Evolutionary conservation across 768 basidiomycete species (phyloP).

Genomic region (Hebeloma cylindrosporum): DNA sequence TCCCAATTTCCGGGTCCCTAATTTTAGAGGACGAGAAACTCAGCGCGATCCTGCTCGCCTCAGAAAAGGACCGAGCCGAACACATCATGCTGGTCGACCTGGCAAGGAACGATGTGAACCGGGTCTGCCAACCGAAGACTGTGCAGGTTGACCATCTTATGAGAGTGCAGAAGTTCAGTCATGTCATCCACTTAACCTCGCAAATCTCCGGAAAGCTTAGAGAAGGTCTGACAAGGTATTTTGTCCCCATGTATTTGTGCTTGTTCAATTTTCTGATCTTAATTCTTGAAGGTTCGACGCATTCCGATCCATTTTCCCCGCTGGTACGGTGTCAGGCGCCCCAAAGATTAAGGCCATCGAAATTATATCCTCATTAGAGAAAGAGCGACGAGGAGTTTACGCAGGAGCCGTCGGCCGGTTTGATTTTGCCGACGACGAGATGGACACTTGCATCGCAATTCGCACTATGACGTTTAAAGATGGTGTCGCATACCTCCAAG

Average conservation of each 20-base stretch:
- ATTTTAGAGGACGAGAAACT: conserved; percentile 93
- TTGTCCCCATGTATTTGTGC: neutral
- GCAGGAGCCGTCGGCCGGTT: conserved; percentile 98
- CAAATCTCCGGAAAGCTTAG: conserved; percentile 89
- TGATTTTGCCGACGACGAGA: conserved; percentile 90
- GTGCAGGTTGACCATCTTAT: conserved; percentile 97
- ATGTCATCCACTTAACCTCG: conserved; percentile 96
- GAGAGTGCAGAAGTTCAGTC: conserved; percentile 92
- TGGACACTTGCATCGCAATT: conserved; percentile 99
- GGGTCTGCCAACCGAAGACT: conserved; percentile 91
- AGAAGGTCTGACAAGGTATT: conserved; percentile 77
- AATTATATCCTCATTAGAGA: conserved; percentile 81
- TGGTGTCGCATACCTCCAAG: conserved; percentile 88
- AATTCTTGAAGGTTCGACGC: conserved; percentile 78
- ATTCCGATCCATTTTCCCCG: conserved; percentile 98
- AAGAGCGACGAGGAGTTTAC: conserved; percentile 90
- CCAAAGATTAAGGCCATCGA: conserved; percentile 99
- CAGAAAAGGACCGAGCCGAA: conserved; percentile 95
- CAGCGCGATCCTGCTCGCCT: conserved; percentile 70
- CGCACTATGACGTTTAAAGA: conserved; percentile 97
- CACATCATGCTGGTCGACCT: conserved; percentile 99
- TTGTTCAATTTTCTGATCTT: conserved; percentile 7
- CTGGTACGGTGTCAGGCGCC: conserved; percentile 97
- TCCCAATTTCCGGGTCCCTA: too few species aligned
- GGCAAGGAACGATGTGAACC: conserved; percentile 97